Evolutionary conservation across 2,329 filamentous ascomycete species (phyloP).

Genomic region (Beauveria australis): DNA sequence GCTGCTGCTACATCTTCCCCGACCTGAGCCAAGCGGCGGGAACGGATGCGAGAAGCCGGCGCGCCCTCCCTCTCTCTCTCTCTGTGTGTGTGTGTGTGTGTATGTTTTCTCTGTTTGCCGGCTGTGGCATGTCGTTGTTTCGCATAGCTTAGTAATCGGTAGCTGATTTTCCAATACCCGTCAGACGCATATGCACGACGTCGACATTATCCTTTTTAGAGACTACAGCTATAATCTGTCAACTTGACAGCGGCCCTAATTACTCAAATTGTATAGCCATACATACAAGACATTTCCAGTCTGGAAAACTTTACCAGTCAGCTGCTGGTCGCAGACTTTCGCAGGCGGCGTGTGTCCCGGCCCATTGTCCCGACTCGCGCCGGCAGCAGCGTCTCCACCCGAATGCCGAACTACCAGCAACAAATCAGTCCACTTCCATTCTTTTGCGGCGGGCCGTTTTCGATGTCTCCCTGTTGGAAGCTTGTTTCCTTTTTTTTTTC

Average conservation of each 20-base stretch:
- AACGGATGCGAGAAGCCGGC: neutral
- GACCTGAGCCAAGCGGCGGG: neutral
- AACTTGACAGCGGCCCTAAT: too few species aligned
- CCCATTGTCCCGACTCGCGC: slow-evolving; percentile 2
- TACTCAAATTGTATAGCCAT: too few species aligned
- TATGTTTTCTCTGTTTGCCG: neutral
- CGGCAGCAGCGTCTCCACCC: neutral
- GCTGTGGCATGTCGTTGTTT: neutral
- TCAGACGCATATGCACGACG: neutral
- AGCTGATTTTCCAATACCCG: neutral
- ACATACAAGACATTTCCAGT: neutral
- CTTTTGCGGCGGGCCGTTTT: neutral
- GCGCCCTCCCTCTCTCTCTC: neutral
- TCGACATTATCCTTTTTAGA: neutral
- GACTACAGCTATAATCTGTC: neutral
- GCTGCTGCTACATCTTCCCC: too few species aligned
- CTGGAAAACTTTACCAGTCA: neutral
- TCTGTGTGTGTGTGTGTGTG: neutral
- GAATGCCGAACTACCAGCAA: neutral
- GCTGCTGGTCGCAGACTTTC: neutral
- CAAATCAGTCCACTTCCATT: slow-evolving; percentile 5
- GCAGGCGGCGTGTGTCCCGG: neutral
- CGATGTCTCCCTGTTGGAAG: neutral
- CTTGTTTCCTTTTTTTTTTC: neutral
- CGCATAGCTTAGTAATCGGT: too few species aligned